Evolutionary conservation across 306 rosid species (phyloP).

Genomic region (Begonia peltatifolia): DNA sequence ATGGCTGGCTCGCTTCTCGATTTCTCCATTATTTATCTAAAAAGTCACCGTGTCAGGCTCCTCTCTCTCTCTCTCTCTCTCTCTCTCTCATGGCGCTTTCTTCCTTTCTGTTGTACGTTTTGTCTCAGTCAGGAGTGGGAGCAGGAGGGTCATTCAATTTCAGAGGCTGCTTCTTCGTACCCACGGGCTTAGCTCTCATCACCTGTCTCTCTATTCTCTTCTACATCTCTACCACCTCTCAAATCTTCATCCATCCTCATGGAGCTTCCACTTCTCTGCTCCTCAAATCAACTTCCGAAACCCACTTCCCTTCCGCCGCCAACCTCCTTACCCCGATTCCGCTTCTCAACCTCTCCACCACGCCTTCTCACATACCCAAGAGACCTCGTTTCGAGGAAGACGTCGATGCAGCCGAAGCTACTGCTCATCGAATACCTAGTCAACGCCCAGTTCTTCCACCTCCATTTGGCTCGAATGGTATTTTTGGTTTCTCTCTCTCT

Average conservation of each 20-base stretch:
- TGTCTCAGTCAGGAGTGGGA: constrained; percentile 12
- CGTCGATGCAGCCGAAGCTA: not conserved
- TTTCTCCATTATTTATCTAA: too few relatives aligned
- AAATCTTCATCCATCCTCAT: constrained; percentile 21
- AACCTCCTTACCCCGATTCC: constrained; percentile 5
- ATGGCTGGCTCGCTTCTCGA: too few relatives aligned
- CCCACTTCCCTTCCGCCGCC: not conserved
- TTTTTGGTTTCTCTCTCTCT: not conserved
- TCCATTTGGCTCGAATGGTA: constrained; percentile 2
- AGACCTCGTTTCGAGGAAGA: not conserved
- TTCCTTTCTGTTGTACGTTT: constrained; percentile 14
- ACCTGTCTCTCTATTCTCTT: constrained; percentile 31
- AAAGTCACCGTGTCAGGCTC: too few relatives aligned
- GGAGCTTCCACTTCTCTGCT: constrained; percentile 8
- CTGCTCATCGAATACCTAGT: not conserved
- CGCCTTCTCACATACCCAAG: not conserved
- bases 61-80: not conserved
- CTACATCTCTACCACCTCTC: constrained; percentile 37
- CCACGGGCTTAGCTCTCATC: constrained; percentile 36
- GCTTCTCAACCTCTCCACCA: not conserved
- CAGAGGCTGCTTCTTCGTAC: constrained; percentile 29
- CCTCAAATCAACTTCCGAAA: constrained; percentile 7
- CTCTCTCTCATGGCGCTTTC: constrained; percentile 20
- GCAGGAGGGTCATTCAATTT: constrained; percentile 3
- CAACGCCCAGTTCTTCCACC: constrained; percentile 3